Evolutionary conservation across 2,329 filamentous ascomycete species (phyloP).

Genomic region (Boeremia exigua): DNA sequence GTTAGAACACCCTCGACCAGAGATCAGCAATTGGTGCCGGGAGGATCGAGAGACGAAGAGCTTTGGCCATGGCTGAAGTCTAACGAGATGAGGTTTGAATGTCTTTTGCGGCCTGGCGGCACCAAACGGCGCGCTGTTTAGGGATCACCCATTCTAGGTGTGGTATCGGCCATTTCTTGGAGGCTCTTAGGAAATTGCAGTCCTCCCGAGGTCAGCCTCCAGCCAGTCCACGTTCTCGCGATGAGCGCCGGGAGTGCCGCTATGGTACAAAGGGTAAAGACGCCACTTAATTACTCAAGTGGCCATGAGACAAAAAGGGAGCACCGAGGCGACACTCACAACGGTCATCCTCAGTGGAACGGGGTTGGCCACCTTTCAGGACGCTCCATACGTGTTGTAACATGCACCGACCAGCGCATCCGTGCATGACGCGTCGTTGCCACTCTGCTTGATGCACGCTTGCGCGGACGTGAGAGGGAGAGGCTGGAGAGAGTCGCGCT

Average conservation of each 20-base stretch:
- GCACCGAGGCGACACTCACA: slow-evolving; percentile 14
- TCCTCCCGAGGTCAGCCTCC: slow-evolving; percentile 25
- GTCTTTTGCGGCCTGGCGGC: slow-evolving; percentile 28
- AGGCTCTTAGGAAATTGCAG: slow-evolving; percentile 37
- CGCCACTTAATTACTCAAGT: slow-evolving; percentile 19
- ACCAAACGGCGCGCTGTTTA: slow-evolving; percentile 34
- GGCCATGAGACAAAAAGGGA: slow-evolving; percentile 26
- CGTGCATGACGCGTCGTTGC: slow-evolving; percentile 11
- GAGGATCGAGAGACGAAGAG: slow-evolving; percentile 26
- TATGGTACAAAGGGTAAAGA: slow-evolving; percentile 19
- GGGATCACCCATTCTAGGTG: slow-evolving; percentile 26
- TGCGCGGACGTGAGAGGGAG: slow-evolving; percentile 8
- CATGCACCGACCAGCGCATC: slow-evolving; percentile 16
- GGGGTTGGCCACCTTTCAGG: background rate
- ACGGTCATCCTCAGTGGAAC: slow-evolving; percentile 4
- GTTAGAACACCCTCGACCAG: slow-evolving; percentile 24
- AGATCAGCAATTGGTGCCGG: slow-evolving; percentile 35
- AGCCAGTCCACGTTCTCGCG: slow-evolving; percentile 21
- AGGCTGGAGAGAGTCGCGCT: slow-evolving; percentile 5
- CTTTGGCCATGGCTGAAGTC: slow-evolving; percentile 28
- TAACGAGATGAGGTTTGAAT: slow-evolving; percentile 23
- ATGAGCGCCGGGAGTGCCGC: slow-evolving; percentile 14
- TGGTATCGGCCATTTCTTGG: slow-evolving; percentile 26
- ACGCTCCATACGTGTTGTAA: slow-evolving; percentile 6
- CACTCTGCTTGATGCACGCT: slow-evolving; percentile 10